A percentile compares a stretch with the other conserved stretches of the same genome.
These are phyloP conservation scores for Pythium grandisporangium DNA, from an alignment of 352 stramenopile species.

Conservation along the genomic window DNA sequence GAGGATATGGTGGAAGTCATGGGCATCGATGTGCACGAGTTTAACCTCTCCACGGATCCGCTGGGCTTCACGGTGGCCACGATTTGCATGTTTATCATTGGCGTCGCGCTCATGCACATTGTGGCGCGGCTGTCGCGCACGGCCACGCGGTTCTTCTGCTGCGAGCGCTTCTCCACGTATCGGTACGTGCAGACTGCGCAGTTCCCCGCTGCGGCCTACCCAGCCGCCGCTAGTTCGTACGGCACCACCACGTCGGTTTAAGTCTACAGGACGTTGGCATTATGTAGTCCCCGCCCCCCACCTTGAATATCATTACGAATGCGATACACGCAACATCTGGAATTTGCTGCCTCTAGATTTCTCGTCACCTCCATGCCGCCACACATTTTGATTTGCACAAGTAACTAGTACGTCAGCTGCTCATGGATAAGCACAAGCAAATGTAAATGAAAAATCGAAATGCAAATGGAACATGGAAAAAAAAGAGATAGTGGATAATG, in stretches of 20 bases:
- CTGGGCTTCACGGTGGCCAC: slow-evolving; percentile 27
- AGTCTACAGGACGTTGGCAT: too few relatives aligned
- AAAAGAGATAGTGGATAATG: too few relatives aligned
- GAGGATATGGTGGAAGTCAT: slow-evolving; percentile 14
- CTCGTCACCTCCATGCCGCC: too few relatives aligned
- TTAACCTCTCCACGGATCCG: slow-evolving; percentile 24
- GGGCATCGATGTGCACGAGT: slow-evolving; percentile 11
- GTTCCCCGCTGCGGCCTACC: not conserved
- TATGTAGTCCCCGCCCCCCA: too few relatives aligned
- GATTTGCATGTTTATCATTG: slow-evolving; percentile 36
- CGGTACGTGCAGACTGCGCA: slow-evolving; percentile 31
- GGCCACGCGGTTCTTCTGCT: slow-evolving; percentile 65
- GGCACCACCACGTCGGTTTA: slow-evolving; percentile 12
- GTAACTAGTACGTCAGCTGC: too few relatives aligned
- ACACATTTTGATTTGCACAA: too few relatives aligned
- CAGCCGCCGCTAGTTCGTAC: slow-evolving; percentile 6
- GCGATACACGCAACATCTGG: too few relatives aligned
- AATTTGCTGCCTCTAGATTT: too few relatives aligned
- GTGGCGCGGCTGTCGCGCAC: slow-evolving; percentile 28
- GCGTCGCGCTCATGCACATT: slow-evolving; percentile 39
- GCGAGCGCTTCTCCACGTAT: slow-evolving; percentile 45
- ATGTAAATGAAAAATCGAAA: too few relatives aligned
- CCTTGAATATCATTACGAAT: too few relatives aligned
- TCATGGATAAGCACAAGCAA: too few relatives aligned
- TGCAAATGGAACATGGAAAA: too few relatives aligned